Conservation (phyloP, 352 stramenopile genomes). For the Pythium oligandrum region DNA sequence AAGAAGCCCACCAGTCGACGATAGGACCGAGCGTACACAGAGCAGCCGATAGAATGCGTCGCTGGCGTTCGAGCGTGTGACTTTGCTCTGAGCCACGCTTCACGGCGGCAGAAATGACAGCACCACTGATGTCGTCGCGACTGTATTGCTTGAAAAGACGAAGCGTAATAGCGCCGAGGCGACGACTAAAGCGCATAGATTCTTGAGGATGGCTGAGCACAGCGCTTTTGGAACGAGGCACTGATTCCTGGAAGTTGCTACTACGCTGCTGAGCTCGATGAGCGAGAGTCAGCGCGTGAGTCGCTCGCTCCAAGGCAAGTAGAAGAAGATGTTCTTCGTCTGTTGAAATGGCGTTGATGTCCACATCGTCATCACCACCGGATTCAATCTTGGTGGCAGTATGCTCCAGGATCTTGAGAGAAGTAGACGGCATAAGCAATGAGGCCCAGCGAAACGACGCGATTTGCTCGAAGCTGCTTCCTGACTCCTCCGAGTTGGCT, state of each 20-base stretch:
- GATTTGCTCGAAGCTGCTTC: slow-evolving; percentile 4
- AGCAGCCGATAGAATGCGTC: slow-evolving; percentile 1
- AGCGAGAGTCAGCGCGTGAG: no score
- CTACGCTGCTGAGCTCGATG: no score
- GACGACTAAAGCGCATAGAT: neutral
- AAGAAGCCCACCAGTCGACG: slow-evolving; percentile 2
- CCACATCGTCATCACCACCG: no score
- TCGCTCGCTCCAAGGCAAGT: no score
- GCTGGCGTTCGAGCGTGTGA: neutral
- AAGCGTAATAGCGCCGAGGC: neutral
- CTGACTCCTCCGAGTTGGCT: neutral
- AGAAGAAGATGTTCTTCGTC: no score
- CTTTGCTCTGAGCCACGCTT: neutral
- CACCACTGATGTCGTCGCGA: neutral
- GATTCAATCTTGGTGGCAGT: neutral
- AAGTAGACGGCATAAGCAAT: slow-evolving; percentile 5
- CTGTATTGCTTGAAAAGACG: neutral
- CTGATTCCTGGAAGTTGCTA: no score
- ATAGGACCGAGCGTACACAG: neutral
- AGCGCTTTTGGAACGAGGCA: no score
- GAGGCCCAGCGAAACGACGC: slow-evolving; percentile 13
- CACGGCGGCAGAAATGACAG: neutral
- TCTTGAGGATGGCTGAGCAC: no score
- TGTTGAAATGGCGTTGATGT: no score
- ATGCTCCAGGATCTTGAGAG: slow-evolving; percentile 12